These are phyloP conservation scores for Collybiopsis confluens DNA, from an alignment of 768 basidiomycete genomes.

Conservation along the genomic window DNA sequence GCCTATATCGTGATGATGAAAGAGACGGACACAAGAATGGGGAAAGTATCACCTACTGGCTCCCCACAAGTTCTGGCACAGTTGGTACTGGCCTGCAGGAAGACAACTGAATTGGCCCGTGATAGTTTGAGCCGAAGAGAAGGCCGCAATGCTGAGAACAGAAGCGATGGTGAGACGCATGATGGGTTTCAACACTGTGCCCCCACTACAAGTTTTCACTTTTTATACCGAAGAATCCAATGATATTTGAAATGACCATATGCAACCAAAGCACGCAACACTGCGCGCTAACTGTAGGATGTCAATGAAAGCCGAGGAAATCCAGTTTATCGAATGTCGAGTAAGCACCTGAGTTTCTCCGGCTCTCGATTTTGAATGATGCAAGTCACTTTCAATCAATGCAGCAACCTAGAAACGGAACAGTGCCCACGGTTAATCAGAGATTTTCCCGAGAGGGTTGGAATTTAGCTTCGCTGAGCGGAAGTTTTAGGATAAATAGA, in stretches of 20 bases:
- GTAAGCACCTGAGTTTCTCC: not conserved
- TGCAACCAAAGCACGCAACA: too few species aligned
- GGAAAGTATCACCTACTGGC: conserved; percentile 23
- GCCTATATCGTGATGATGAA: conserved; percentile 17
- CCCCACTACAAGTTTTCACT: too few species aligned
- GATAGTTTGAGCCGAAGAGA: conserved; percentile 33
- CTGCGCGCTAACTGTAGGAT: too few species aligned
- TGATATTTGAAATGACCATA: not conserved
- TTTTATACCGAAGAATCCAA: conserved; percentile 1
- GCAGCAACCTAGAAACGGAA: too few species aligned
- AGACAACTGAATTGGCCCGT: conserved; percentile 40
- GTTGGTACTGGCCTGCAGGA: conserved; percentile 41
- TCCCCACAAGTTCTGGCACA: conserved; percentile 61
- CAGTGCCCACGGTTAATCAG: not conserved
- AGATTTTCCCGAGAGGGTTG: not conserved
- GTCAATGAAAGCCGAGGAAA: not conserved
- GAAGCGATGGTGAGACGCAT: conserved; percentile 3
- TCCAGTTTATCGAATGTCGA: not conserved
- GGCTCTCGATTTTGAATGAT: too few species aligned
- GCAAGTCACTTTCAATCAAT: too few species aligned
- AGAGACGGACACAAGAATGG: not conserved
- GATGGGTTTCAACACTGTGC: not conserved
- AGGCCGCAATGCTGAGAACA: conserved; percentile 4
- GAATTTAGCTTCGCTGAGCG: too few species aligned
- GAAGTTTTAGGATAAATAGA: not conserved